Evolutionary conservation across 2,329 filamentous ascomycete genomes (phyloP).

Genomic region (Blastomyces parvus): DNA sequence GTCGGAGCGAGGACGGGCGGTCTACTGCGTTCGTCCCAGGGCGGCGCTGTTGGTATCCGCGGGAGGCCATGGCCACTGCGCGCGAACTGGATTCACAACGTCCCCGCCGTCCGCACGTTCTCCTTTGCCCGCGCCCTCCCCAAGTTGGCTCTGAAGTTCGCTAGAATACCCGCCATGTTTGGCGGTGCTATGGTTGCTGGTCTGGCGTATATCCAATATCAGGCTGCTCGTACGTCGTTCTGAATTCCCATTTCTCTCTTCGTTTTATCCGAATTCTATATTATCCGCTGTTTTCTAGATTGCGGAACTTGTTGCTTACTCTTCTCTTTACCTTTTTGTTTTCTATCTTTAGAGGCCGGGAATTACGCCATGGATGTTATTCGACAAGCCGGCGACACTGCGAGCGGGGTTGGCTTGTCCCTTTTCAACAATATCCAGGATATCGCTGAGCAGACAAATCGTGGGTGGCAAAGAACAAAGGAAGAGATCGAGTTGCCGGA

Average conservation of each 20-base stretch:
- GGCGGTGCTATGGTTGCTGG: conserved; percentile 80
- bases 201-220: conserved; percentile 89
- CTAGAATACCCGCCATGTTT: conserved; percentile 79
- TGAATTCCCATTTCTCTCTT: not conserved
- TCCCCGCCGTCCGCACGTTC: conserved; percentile 53
- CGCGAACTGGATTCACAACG: conserved; percentile 76
- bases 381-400: conserved; percentile 60
- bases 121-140: conserved; percentile 66
- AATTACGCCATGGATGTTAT: conserved; percentile 70
- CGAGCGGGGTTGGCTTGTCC: conserved; percentile 57
- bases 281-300: not conserved
- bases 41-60: conserved; percentile 38
- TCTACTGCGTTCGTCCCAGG: conserved; percentile 54
- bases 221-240: conserved; percentile 64
- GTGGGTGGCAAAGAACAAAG: conserved; percentile 75
- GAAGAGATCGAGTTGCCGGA: conserved; percentile 62
- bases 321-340: conserved; percentile 4
- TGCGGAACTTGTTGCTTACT: not conserved
- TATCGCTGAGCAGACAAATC: conserved; percentile 67
- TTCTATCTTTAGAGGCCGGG: conserved; percentile 58
- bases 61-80: conserved; percentile 55
- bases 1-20: conserved; percentile 54
- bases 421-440: conserved; percentile 63
- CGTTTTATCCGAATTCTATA: not conserved
- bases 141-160: conserved; percentile 81